A percentile compares a stretch with the other conserved stretches of the same genome.
Conservation (phyloP, 1,284 basidiomycete genomes). For the Naganishia liquefaciens region DNA sequence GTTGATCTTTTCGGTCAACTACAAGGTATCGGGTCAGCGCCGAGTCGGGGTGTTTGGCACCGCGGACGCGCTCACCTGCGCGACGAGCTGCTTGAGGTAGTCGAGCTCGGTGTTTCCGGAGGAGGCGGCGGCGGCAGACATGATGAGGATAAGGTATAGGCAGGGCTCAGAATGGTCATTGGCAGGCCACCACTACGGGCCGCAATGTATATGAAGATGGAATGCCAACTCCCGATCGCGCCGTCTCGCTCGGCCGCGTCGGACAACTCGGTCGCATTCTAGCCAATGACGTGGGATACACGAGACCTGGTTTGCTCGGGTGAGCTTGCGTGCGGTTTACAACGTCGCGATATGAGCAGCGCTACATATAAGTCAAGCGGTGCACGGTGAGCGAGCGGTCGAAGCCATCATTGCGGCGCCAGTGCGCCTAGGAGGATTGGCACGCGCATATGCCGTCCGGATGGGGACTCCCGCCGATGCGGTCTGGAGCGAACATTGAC, state of each 20-base stretch:
- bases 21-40: constrained; percentile 1
- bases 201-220: background rate
- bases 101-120: constrained; percentile 63
- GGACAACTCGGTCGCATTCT: constrained; percentile 6
- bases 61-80: constrained; percentile 57
- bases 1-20: constrained; percentile 52
- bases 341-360: background rate
- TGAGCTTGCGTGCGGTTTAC: background rate
- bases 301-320: background rate
- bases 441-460: too few relatives aligned
- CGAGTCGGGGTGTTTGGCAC: background rate
- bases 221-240: constrained; percentile 11
- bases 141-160: background rate
- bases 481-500: background rate
- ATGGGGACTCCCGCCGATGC: too few relatives aligned
- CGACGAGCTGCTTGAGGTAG: constrained; percentile 83
- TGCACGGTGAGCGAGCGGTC: too few relatives aligned
- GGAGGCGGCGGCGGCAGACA: constrained; percentile 14
- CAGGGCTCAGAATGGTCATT: background rate
- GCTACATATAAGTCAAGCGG: too few relatives aligned
- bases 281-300: constrained; percentile 18
- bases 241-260: constrained; percentile 2
- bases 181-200: background rate
- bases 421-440: too few relatives aligned
- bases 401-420: too few relatives aligned